A percentile compares a stretch with the other conserved stretches of the same genome.
phyloP scores from a whole-genome alignment of 352 stramenopile genomes.

The Thraustochytrium striatum region DNA sequence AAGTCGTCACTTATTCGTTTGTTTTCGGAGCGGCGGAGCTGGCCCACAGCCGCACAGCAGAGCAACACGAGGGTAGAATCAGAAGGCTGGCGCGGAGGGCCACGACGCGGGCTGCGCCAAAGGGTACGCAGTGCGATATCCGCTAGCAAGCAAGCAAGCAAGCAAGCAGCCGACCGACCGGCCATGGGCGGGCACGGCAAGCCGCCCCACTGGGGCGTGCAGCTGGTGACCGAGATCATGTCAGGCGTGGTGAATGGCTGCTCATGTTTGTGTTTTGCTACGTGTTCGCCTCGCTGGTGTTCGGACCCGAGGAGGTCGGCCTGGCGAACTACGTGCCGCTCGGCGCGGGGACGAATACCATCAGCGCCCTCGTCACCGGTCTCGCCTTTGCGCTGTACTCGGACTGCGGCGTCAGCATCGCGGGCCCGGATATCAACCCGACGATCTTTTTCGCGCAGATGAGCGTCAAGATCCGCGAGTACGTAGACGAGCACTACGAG shows the following conservation, averaged over 20 bases:
- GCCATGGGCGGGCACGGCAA: neutral
- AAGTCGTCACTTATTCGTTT: no score
- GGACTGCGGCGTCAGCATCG: conserved; percentile 34
- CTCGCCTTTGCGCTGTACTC: conserved; percentile 45
- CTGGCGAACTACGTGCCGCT: conserved; percentile 11
- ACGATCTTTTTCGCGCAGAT: conserved; percentile 44
- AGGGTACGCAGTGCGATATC: no score
- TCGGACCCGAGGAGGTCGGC: conserved; percentile 4
- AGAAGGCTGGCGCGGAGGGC: no score
- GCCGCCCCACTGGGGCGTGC: neutral
- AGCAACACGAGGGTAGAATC: no score
- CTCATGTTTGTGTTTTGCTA: conserved; percentile 49
- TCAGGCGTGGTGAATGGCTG: conserved; percentile 44
- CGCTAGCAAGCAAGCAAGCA: neutral
- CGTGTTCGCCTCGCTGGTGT: conserved; percentile 43
- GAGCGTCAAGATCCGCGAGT: neutral
- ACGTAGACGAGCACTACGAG: conserved; percentile 17
- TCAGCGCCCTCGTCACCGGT: conserved; percentile 5
- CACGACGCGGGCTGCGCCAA: no score
- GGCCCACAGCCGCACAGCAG: no score
- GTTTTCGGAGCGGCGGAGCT: no score
- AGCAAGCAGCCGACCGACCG: neutral
- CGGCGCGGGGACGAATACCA: conserved; percentile 31
- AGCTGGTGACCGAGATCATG: conserved; percentile 23
- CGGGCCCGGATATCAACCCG: conserved; percentile 45